A percentile compares a stretch with the other conserved stretches of the same genome.
phyloP scores from a whole-genome alignment of 2,329 filamentous ascomycete species.

The Chaetomiaceae sp. region DNA sequence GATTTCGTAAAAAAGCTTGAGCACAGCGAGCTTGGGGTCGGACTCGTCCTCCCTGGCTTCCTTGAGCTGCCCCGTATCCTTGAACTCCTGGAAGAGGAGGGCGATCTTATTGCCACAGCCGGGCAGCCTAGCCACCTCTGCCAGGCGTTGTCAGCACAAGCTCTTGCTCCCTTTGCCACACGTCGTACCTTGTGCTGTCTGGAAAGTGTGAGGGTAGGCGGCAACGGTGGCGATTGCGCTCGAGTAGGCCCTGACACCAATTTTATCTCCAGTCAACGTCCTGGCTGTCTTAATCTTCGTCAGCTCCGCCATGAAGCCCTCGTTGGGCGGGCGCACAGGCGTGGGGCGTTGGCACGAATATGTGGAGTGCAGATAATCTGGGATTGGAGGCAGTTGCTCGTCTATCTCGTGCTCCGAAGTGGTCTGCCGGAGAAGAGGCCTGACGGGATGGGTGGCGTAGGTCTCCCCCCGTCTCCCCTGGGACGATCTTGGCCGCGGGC shows the following conservation, averaged over 20 bases:
- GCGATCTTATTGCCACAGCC: constrained; percentile 79
- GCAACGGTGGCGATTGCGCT: constrained; percentile 77
- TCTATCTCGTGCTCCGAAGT: constrained; percentile 70
- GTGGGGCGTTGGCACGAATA: constrained; percentile 82
- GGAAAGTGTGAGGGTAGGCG: constrained; percentile 61
- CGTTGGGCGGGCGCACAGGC: constrained; percentile 63
- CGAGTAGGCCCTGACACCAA: constrained; percentile 81
- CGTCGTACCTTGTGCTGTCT: constrained; percentile 35
- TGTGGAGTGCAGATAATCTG: constrained; percentile 56
- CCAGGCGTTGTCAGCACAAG: constrained; percentile 5
- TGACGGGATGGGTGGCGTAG: constrained; percentile 13
- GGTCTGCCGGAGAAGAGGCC: constrained; percentile 55
- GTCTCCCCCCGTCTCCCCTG: constrained; percentile 14
- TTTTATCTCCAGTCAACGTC: constrained; percentile 64
- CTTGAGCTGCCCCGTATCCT: constrained; percentile 49
- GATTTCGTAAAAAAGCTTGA: constrained; percentile 72
- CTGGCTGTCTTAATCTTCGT: constrained; percentile 68
- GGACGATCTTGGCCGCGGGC: constrained; percentile 15
- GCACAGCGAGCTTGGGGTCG: constrained; percentile 57
- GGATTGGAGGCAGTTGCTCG: constrained; percentile 54
- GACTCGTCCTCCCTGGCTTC: constrained; percentile 59
- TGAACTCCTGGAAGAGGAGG: constrained; percentile 71
- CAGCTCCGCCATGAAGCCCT: constrained; percentile 66
- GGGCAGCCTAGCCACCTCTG: constrained; percentile 56
- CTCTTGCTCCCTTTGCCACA: background rate